Conservation (phyloP, 2,329 filamentous ascomycete species). For the Teratosphaeria epicoccoides region DNA sequence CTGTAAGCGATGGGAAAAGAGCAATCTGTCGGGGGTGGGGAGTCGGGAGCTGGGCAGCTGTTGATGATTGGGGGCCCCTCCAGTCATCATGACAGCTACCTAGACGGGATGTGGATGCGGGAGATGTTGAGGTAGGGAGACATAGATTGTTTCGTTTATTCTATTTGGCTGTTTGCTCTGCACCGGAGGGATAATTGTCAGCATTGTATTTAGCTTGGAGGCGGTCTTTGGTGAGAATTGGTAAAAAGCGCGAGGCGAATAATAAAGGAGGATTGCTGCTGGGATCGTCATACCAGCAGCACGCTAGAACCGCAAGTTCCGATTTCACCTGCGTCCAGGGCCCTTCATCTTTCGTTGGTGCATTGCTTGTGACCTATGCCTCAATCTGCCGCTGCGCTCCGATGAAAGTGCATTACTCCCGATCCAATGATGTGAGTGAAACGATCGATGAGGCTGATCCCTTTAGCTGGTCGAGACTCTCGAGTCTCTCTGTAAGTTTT, state of each 20-base stretch:
- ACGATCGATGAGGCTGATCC: background rate
- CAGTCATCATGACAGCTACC: background rate
- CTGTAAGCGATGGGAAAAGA: conserved; percentile 9
- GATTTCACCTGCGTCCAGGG: background rate
- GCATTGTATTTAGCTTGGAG: background rate
- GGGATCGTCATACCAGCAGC: background rate
- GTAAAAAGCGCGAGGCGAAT: background rate
- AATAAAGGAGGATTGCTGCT: background rate
- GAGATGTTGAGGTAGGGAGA: background rate
- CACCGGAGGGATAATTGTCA: background rate
- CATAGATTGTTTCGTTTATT: background rate
- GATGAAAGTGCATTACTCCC: background rate
- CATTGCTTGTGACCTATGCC: background rate
- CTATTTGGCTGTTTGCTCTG: background rate
- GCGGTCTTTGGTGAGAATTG: too few species aligned
- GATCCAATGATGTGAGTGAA: background rate
- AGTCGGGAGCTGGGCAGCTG: background rate
- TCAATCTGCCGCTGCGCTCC: background rate
- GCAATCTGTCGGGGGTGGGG: background rate
- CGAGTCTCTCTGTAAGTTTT: background rate
- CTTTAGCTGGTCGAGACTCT: background rate
- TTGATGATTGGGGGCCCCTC: background rate
- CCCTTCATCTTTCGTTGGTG: background rate
- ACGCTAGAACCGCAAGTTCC: background rate
- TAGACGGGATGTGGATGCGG: background rate